These are phyloP conservation scores for Rubus idaeus DNA, from an alignment of 306 rosid species.

Conservation along the genomic window DNA sequence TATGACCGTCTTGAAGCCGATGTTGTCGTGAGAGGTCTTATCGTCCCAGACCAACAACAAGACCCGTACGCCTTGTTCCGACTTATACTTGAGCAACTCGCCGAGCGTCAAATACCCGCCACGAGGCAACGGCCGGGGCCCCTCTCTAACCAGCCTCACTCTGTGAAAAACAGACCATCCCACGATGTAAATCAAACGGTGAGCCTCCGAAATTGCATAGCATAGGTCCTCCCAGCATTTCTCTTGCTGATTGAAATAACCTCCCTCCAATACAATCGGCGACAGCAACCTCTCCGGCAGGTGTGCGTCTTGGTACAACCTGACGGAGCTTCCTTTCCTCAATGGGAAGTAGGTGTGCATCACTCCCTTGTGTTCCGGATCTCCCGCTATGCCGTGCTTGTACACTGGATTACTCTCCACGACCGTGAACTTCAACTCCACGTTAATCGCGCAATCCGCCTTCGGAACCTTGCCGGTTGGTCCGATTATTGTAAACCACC, in stretches of 20 bases:
- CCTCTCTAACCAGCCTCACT: conserved; percentile 73
- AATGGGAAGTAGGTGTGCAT: conserved; percentile 73
- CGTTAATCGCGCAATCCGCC: conserved; percentile 36
- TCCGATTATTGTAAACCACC: conserved; percentile 46
- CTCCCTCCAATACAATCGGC: conserved; percentile 55
- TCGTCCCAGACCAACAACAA: conserved; percentile 90
- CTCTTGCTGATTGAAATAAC: conserved; percentile 34
- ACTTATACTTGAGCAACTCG: conserved; percentile 89
- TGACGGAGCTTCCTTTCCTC: conserved; percentile 66
- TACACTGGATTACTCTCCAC: conserved; percentile 40
- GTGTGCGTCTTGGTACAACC: conserved; percentile 88
- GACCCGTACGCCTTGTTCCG: conserved; percentile 85
- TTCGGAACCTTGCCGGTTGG: conserved; percentile 50
- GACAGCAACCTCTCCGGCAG: conserved; percentile 40
- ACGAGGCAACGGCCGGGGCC: conserved; percentile 50
- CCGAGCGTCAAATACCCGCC: conserved; percentile 82
- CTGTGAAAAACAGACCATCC: conserved; percentile 91
- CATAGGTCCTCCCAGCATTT: conserved; percentile 98
- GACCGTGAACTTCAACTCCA: conserved; percentile 65
- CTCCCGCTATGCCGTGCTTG: conserved; percentile 66
- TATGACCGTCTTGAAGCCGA: conserved; percentile 60
- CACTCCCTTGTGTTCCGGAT: conserved; percentile 71
- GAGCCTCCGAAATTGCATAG: conserved; percentile 84
- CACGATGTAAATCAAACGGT: conserved; percentile 69
- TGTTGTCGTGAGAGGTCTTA: conserved; percentile 74